Evolutionary conservation across 768 basidiomycete genomes (phyloP).

Genomic region (Botryobasidium botryosum): DNA sequence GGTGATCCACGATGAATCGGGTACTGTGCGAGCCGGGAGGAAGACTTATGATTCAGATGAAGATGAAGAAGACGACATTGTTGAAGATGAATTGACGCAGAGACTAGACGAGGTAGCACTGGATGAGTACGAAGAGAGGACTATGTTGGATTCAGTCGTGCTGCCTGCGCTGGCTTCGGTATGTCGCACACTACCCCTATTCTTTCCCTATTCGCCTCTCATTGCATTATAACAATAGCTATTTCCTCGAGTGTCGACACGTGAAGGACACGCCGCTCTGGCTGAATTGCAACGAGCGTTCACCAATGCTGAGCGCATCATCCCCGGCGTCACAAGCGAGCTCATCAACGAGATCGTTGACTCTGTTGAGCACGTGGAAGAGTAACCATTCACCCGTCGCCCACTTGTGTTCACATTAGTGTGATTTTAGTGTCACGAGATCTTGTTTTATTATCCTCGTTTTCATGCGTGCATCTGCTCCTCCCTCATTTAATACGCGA

Average conservation of each 20-base stretch:
- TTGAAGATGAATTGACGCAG: slow-evolving; percentile 28
- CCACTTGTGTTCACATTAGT: background rate
- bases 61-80: slow-evolving; percentile 30
- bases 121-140: slow-evolving; percentile 6
- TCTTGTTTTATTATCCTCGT: slow-evolving; percentile 1
- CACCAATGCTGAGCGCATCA: slow-evolving; percentile 85
- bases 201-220: too few species aligned
- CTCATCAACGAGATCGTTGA: slow-evolving; percentile 89
- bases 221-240: too few species aligned
- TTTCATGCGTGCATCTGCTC: background rate
- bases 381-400: slow-evolving; percentile 18
- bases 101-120: slow-evolving; percentile 2
- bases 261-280: slow-evolving; percentile 75
- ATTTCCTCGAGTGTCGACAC: slow-evolving; percentile 82
- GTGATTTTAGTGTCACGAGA: background rate
- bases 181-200: too few species aligned
- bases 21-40: too few species aligned
- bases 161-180: slow-evolving; percentile 94
- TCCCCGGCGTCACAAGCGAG: slow-evolving; percentile 87
- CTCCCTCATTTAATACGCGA: too few species aligned
- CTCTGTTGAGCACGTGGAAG: slow-evolving; percentile 80
- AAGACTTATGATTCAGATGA: slow-evolving; percentile 38
- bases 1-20: too few species aligned
- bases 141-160: slow-evolving; percentile 93
- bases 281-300: slow-evolving; percentile 81